Percentiles rank a stretch among this genome's conserved stretches.
Evolutionary conservation across 257 asterid species (phyloP).

Genomic region (Gentiana macrophylla): DNA sequence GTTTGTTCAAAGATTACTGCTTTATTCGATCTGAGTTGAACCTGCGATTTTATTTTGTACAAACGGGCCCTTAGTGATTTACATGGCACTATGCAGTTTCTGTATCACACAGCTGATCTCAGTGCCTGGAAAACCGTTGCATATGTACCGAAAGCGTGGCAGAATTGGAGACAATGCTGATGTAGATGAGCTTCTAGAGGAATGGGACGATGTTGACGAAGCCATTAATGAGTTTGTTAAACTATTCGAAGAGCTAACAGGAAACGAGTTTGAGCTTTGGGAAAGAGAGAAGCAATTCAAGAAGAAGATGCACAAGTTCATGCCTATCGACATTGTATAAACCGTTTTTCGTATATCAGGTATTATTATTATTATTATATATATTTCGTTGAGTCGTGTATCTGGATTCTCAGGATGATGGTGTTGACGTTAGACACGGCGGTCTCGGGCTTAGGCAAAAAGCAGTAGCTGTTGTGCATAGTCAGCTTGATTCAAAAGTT

Average conservation of each 20-base stretch:
- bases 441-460: slow-evolving; percentile 67
- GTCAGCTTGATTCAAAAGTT: slow-evolving; percentile 71
- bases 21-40: too few species aligned
- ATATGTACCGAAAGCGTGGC: slow-evolving; percentile 68
- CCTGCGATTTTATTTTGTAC: neutral
- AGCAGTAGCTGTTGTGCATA: slow-evolving; percentile 53
- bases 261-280: slow-evolving; percentile 67
- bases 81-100: slow-evolving; percentile 23
- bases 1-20: too few species aligned
- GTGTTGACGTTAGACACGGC: slow-evolving; percentile 77
- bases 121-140: slow-evolving; percentile 40
- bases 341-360: neutral
- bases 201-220: slow-evolving; percentile 33
- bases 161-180: slow-evolving; percentile 35
- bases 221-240: slow-evolving; percentile 49
- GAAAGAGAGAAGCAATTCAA: slow-evolving; percentile 54
- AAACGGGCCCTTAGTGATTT: neutral
- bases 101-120: slow-evolving; percentile 53
- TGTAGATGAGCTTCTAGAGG: slow-evolving; percentile 47
- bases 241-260: slow-evolving; percentile 50
- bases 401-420: slow-evolving; percentile 48
- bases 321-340: slow-evolving; percentile 60
- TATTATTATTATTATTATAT: too few species aligned
- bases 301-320: slow-evolving; percentile 40
- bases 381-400: too few species aligned